phyloP scores from a whole-genome alignment of 768 basidiomycete genomes.

The Leccinum variicolor region DNA sequence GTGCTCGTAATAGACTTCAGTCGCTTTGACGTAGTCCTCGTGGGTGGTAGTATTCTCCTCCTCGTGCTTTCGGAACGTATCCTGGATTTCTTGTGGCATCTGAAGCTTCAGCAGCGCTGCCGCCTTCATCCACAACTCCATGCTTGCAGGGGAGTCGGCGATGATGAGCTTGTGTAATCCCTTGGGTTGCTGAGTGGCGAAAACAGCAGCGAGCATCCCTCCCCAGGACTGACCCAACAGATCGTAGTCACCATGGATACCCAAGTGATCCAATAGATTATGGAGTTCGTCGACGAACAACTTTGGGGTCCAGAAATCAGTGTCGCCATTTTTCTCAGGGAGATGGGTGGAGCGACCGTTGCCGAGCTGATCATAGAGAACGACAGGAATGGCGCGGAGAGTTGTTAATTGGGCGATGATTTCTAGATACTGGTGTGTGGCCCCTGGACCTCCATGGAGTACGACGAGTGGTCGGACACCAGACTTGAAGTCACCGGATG shows the following conservation, averaged over 20 bases:
- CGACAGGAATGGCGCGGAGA: slow-evolving; percentile 39
- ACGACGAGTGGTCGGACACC: slow-evolving; percentile 42
- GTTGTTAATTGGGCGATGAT: slow-evolving; percentile 37
- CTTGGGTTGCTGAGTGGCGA: slow-evolving; percentile 35
- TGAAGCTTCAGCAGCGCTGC: slow-evolving; percentile 27
- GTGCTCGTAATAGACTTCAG: slow-evolving; percentile 38
- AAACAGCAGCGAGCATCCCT: slow-evolving; percentile 42
- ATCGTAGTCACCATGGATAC: slow-evolving; percentile 41
- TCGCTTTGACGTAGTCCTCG: slow-evolving; percentile 44
- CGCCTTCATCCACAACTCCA: slow-evolving; percentile 40
- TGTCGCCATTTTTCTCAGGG: slow-evolving; percentile 41
- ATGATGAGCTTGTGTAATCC: slow-evolving; percentile 48
- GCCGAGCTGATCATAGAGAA: slow-evolving; percentile 58
- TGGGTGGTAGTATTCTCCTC: slow-evolving; percentile 39
- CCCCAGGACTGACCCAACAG: slow-evolving; percentile 43
- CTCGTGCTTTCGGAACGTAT: slow-evolving; percentile 44
- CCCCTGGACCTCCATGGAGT: slow-evolving; percentile 55
- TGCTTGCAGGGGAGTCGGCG: slow-evolving; percentile 43
- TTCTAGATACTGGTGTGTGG: slow-evolving; percentile 40
- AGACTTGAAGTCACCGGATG: slow-evolving; percentile 41
- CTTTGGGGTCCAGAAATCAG: slow-evolving; percentile 46
- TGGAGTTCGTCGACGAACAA: slow-evolving; percentile 53
- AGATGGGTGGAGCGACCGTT: slow-evolving; percentile 53
- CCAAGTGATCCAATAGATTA: slow-evolving; percentile 43
- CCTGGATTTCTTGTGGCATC: slow-evolving; percentile 41